Evolutionary conservation across 2,329 filamentous ascomycete species (phyloP).

Genomic region (Botrytis medusae): DNA sequence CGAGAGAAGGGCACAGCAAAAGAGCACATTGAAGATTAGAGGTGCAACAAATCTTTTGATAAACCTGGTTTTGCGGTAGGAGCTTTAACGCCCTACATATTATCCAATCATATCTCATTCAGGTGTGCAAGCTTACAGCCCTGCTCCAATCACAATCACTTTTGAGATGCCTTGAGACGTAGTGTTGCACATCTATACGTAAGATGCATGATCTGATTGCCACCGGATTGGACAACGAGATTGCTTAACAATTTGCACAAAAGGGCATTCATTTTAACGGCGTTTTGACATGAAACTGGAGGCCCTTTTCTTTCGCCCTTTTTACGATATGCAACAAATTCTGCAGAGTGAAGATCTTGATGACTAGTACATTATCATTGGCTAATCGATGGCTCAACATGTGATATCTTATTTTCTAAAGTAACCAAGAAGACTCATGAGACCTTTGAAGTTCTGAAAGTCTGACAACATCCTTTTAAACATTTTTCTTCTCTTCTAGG

Average conservation of each 20-base stretch:
- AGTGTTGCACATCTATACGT: neutral
- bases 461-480: too few species aligned
- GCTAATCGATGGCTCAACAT: neutral
- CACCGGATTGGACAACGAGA: neutral
- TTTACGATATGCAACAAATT: constrained; percentile 19
- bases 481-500: neutral
- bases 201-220: neutral
- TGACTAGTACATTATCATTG: neutral
- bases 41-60: neutral
- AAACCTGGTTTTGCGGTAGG: neutral
- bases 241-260: neutral
- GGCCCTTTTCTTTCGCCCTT: constrained; percentile 1
- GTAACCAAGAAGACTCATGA: rapidly evolving
- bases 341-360: neutral
- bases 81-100: neutral
- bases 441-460: neutral
- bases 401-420: neutral
- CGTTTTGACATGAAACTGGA: neutral
- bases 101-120: neutral
- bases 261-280: neutral
- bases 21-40: neutral
- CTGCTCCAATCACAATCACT: neutral
- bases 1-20: neutral
- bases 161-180: neutral
- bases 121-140: neutral